Conservation (phyloP, 495 filamentous ascomycete species). For the Hypoxylon fragiforme region DNA sequence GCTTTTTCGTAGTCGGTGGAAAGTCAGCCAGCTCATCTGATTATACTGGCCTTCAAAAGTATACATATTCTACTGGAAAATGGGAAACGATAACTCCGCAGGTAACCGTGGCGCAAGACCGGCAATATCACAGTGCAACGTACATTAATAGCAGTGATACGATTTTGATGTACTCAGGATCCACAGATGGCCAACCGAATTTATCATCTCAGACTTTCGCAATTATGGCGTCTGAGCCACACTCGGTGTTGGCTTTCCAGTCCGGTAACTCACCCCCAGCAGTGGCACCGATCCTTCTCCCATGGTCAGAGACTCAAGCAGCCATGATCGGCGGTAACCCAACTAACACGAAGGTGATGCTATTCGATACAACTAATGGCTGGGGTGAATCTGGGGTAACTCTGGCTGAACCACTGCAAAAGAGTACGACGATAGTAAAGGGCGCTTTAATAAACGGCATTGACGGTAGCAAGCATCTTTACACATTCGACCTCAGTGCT, state of each 20-base stretch:
- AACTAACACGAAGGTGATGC: conserved; percentile 67
- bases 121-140: conserved; percentile 71
- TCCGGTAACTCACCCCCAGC: conserved; percentile 60
- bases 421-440: conserved; percentile 55
- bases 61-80: conserved; percentile 69
- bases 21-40: conserved; percentile 51
- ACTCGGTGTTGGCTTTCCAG: conserved; percentile 58
- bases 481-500: conserved; percentile 74
- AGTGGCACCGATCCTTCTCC: conserved; percentile 69
- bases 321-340: conserved; percentile 75
- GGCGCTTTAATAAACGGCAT: conserved; percentile 66
- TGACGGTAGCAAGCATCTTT: conserved; percentile 81
- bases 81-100: conserved; percentile 71
- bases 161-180: conserved; percentile 83
- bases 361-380: conserved; percentile 52
- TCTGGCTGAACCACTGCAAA: conserved; percentile 60
- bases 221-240: conserved; percentile 64
- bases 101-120: conserved; percentile 63
- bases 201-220: conserved; percentile 76
- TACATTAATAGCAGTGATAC: conserved; percentile 71
- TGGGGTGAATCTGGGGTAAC: conserved; percentile 69
- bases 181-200: conserved; percentile 54
- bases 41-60: conserved; percentile 84
- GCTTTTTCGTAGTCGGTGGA: conserved; percentile 86
- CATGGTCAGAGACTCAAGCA: conserved; percentile 73